These are phyloP conservation scores for Boletellus deceptivus DNA, from an alignment of 1,284 basidiomycete genomes.

Conservation along the genomic window DNA sequence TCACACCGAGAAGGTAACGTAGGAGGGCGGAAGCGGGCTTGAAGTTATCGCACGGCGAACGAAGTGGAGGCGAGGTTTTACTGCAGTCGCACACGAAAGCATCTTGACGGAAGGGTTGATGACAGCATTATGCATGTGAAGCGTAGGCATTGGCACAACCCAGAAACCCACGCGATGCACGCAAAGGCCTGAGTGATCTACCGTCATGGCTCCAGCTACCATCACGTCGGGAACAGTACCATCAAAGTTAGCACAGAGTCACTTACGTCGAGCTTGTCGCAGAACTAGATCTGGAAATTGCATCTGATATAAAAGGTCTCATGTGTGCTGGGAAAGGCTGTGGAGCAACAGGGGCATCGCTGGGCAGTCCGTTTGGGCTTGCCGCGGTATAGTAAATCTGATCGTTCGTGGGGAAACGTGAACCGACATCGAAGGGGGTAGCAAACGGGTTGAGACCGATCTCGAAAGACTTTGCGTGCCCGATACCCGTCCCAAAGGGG, in stretches of 20 bases:
- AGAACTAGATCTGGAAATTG: conserved; percentile 34
- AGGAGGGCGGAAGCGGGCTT: conserved; percentile 6
- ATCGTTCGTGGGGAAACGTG: conserved; percentile 8
- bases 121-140: conserved; percentile 20
- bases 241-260: background rate
- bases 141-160: conserved; percentile 17
- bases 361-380: conserved; percentile 19
- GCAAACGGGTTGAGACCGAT: conserved; percentile 36
- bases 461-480: conserved; percentile 21
- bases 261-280: conserved; percentile 38
- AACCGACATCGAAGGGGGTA: conserved; percentile 27
- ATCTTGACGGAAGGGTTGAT: conserved; percentile 14
- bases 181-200: conserved; percentile 19
- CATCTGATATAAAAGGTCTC: conserved; percentile 21
- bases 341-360: conserved; percentile 28
- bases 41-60: conserved; percentile 24
- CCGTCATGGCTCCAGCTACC: conserved; percentile 33
- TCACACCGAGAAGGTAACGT: conserved; percentile 23
- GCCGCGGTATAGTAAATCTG: conserved; percentile 6
- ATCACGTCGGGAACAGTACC: conserved; percentile 5
- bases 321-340: conserved; percentile 27
- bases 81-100: conserved; percentile 22
- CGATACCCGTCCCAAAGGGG: conserved; percentile 5
- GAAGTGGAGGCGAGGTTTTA: conserved; percentile 5
- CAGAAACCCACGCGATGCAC: conserved; percentile 11